A percentile compares a stretch with the other conserved stretches of the same genome.
Evolutionary conservation across 192 early-diverging fungal species (phyloP).

Genomic region (Backusella macrospora): DNA sequence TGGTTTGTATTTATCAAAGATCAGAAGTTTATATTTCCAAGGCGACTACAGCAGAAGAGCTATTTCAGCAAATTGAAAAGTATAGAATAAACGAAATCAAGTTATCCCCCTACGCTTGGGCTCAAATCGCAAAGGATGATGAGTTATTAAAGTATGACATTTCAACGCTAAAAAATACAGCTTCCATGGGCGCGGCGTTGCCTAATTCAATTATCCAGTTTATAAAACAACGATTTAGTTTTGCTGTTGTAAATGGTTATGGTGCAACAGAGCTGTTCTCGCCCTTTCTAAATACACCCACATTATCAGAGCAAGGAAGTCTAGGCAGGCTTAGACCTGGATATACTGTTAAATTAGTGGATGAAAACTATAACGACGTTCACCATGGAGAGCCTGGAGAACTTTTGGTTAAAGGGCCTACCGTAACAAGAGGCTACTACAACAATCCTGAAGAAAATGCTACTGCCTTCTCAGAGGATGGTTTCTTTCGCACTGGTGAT

Average conservation of each 20-base stretch:
- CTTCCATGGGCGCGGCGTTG: neutral
- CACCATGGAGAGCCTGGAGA: slow-evolving; percentile 60
- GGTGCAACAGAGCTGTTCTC: rapidly evolving
- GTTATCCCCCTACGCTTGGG: no score
- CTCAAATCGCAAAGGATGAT: no score
- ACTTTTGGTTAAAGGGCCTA: slow-evolving; percentile 79
- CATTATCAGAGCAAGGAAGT: slow-evolving; percentile 17
- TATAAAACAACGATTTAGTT: neutral
- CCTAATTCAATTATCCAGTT: neutral
- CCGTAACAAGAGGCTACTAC: slow-evolving; percentile 74
- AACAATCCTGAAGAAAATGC: slow-evolving; percentile 69
- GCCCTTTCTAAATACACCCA: neutral
- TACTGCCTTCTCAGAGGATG: slow-evolving; percentile 59
- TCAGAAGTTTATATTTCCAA: no score
- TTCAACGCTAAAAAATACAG: neutral
- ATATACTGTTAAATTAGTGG: slow-evolving; percentile 43
- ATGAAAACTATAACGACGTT: slow-evolving; percentile 42
- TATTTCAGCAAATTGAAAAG: no score
- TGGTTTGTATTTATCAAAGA: no score
- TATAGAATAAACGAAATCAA: no score
- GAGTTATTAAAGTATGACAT: neutral
- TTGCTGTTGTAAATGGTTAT: neutral
- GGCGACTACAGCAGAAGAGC: no score
- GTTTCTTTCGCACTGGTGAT: slow-evolving; percentile 85
- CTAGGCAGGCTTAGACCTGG: slow-evolving; percentile 38